A percentile compares a stretch with the other conserved stretches of the same genome.
These are phyloP conservation scores for Quambalaria eucalypti DNA, from an alignment of 1,284 basidiomycete genomes.

Conservation along the genomic window DNA sequence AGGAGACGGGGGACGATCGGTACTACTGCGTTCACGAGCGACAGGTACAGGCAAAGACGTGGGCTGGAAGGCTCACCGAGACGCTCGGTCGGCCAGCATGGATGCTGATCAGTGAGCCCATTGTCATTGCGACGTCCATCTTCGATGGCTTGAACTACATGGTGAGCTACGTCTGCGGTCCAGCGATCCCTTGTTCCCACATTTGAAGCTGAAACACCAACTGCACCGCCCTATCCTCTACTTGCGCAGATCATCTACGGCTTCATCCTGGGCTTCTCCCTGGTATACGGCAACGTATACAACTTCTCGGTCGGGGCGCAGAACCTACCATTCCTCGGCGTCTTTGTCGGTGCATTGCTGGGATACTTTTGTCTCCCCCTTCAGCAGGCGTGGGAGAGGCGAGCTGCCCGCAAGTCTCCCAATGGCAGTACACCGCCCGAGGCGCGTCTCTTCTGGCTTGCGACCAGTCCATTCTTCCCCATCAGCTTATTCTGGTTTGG, in stretches of 20 bases:
- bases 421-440: slow-evolving; percentile 6
- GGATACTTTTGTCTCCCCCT: slow-evolving; percentile 18
- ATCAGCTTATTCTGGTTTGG: slow-evolving; percentile 32
- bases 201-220: too few species aligned
- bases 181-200: too few species aligned
- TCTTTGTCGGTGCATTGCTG: slow-evolving; percentile 21
- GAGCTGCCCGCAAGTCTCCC: not conserved
- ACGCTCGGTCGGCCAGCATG: slow-evolving; percentile 29
- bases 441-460: slow-evolving; percentile 7
- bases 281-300: slow-evolving; percentile 42
- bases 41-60: slow-evolving; percentile 24
- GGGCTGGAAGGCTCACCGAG: slow-evolving; percentile 26
- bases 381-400: slow-evolving; percentile 10
- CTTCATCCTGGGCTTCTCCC: slow-evolving; percentile 46
- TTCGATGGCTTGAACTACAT: slow-evolving; percentile 37
- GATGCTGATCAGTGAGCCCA: slow-evolving; percentile 45
- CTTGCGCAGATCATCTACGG: slow-evolving; percentile 42
- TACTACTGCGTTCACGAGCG: slow-evolving; percentile 47
- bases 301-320: slow-evolving; percentile 19
- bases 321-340: slow-evolving; percentile 26
- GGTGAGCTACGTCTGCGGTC: too few species aligned
- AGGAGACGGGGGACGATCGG: slow-evolving; percentile 42
- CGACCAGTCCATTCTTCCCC: slow-evolving; percentile 13
- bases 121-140: slow-evolving; percentile 30
- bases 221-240: not conserved